Evolutionary conservation across 2,329 filamentous ascomycete species (phyloP).

Genomic region (Cladophialophora psammophila): DNA sequence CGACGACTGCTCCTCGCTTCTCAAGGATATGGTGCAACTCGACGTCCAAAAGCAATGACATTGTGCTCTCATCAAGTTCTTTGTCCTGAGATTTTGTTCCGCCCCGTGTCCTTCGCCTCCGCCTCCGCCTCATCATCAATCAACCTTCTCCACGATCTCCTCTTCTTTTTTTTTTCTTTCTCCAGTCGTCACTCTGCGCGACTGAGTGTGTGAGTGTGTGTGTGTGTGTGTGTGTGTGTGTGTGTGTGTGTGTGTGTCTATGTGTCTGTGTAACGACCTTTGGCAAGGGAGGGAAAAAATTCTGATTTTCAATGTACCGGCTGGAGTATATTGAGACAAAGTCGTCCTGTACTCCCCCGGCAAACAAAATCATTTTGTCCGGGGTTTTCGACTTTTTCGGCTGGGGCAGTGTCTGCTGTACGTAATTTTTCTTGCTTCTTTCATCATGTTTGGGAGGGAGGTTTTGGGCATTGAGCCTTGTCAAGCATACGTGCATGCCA

Average conservation of each 20-base stretch:
- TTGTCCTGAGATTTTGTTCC: neutral
- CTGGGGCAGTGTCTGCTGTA: too few relatives aligned
- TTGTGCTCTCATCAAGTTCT: neutral
- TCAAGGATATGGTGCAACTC: slow-evolving; percentile 12
- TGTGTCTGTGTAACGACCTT: neutral
- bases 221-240: neutral
- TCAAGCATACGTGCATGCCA: too few relatives aligned
- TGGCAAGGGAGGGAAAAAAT: neutral
- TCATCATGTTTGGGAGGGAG: too few relatives aligned
- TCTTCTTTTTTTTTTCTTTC: neutral
- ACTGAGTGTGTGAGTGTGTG: neutral
- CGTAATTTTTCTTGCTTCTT: too few relatives aligned
- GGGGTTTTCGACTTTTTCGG: too few relatives aligned
- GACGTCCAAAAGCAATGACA: slow-evolving; percentile 10
- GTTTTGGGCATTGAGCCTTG: too few relatives aligned
- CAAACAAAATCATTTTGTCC: too few relatives aligned
- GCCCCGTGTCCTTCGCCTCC: neutral
- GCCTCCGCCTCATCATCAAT: neutral
- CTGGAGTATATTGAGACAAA: too few relatives aligned
- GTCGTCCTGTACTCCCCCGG: too few relatives aligned
- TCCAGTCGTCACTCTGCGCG: neutral
- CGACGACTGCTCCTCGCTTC: slow-evolving; percentile 22
- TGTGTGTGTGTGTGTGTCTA: too few relatives aligned
- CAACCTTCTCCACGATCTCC: too few relatives aligned
- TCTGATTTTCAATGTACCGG: neutral